Conservation (phyloP, 345 rosid genomes). For the Sisymbrium altissimum region DNA sequence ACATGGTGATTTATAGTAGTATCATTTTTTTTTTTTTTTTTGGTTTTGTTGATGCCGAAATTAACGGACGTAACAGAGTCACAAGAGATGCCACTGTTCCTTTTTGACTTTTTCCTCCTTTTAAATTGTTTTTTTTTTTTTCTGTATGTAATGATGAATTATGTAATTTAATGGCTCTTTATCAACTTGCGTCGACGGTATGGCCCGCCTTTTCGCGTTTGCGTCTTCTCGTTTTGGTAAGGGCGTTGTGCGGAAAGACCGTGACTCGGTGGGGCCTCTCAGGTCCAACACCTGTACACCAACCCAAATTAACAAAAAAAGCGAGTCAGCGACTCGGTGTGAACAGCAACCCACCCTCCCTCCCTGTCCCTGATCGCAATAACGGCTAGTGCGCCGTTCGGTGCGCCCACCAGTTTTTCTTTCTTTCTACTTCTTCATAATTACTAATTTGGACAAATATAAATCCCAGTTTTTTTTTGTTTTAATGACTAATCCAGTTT, state of each 20-base stretch:
- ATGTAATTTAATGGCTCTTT: neutral
- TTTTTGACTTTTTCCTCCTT: slow-evolving; percentile 3
- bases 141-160: slow-evolving; percentile 3
- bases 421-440: too few relatives aligned
- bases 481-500: too few relatives aligned
- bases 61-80: slow-evolving; percentile 20
- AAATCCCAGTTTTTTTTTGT: too few relatives aligned
- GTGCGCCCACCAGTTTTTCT: too few relatives aligned
- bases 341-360: neutral
- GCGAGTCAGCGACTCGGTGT: slow-evolving; percentile 11
- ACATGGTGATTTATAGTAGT: slow-evolving; percentile 10
- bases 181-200: slow-evolving; percentile 21
- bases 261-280: slow-evolving; percentile 13
- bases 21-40: neutral
- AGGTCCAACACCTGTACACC: neutral
- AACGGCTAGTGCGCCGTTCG: too few relatives aligned
- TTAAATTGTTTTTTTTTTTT: neutral
- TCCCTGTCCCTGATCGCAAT: neutral
- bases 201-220: neutral
- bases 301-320: neutral
- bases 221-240: neutral
- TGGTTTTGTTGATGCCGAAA: neutral
- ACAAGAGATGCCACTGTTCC: slow-evolving; percentile 18
- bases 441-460: too few relatives aligned
- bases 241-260: neutral